A percentile compares a stretch with the other conserved stretches of the same genome.
phyloP scores from a whole-genome alignment of 2,329 filamentous ascomycete species.

The Pseudofabraea citricarpa region DNA sequence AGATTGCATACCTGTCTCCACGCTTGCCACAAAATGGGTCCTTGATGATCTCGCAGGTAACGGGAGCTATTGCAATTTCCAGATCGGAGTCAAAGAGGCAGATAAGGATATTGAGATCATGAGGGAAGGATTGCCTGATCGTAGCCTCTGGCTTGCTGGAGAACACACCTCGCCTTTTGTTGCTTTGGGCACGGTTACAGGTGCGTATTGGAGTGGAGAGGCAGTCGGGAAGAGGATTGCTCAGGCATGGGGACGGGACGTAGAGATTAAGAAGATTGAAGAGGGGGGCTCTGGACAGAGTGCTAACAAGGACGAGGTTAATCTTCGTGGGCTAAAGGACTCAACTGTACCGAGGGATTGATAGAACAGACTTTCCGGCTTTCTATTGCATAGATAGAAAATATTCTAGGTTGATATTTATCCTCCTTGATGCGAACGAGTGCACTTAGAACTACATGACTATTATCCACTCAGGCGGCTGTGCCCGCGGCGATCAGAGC shows the following conservation, averaged over 20 bases:
- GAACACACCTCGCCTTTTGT: constrained; percentile 85
- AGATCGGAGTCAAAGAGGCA: constrained; percentile 50
- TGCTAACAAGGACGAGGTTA: constrained; percentile 7
- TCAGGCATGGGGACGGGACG: constrained; percentile 41
- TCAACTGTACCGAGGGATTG: too few relatives aligned
- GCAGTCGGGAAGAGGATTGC: constrained; percentile 63
- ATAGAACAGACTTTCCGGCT: too few relatives aligned
- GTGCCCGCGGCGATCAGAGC: too few relatives aligned
- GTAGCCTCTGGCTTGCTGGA: constrained; percentile 57
- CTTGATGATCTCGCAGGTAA: constrained; percentile 61
- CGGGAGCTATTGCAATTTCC: constrained; percentile 67
- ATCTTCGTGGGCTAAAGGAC: constrained; percentile 6
- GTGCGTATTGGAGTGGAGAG: constrained; percentile 90
- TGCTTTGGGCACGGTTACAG: constrained; percentile 80
- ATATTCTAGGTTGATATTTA: too few relatives aligned
- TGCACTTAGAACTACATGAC: too few relatives aligned
- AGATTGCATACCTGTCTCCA: constrained; percentile 46
- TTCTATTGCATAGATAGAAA: too few relatives aligned
- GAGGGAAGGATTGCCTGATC: constrained; percentile 36
- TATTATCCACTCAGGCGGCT: too few relatives aligned
- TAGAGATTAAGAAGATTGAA: not conserved
- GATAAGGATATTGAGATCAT: constrained; percentile 55
- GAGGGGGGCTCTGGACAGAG: constrained; percentile 4
- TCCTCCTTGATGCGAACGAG: too few relatives aligned
- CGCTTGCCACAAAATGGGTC: constrained; percentile 62